Evolutionary conservation across 768 basidiomycete genomes (phyloP).

Genomic region (Asterophora parasitica): DNA sequence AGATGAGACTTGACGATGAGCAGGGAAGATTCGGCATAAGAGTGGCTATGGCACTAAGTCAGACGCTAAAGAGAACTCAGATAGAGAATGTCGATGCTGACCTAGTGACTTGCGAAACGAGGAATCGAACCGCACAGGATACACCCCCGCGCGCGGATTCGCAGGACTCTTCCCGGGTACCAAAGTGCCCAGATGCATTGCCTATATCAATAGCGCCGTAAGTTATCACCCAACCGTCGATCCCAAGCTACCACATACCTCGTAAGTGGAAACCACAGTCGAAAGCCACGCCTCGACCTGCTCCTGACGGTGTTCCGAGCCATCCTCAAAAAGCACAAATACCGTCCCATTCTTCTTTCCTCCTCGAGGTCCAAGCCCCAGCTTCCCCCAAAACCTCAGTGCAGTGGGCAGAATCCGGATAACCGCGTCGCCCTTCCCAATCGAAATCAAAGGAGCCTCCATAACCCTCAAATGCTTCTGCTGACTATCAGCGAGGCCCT

Average conservation of each 20-base stretch:
- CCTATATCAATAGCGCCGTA: constrained; percentile 29
- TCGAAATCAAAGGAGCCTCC: constrained; percentile 50
- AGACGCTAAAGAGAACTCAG: neutral
- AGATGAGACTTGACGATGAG: constrained; percentile 41
- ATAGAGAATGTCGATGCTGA: constrained; percentile 22
- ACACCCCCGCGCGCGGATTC: constrained; percentile 50
- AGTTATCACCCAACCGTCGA: no score
- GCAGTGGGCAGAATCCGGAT: constrained; percentile 70
- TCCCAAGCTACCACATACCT: constrained; percentile 37
- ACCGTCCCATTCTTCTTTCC: constrained; percentile 69
- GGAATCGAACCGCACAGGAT: constrained; percentile 59
- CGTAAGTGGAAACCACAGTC: constrained; percentile 48
- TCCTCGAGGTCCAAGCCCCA: constrained; percentile 64
- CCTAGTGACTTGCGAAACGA: constrained; percentile 66
- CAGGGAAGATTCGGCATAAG: constrained; percentile 42
- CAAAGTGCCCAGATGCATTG: constrained; percentile 57
- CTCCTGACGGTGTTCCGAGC: constrained; percentile 39
- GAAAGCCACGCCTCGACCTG: constrained; percentile 59
- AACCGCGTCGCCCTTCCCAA: constrained; percentile 63
- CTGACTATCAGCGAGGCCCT: neutral
- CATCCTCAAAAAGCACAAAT: constrained; percentile 67
- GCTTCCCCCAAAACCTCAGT: constrained; percentile 81
- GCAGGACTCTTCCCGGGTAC: constrained; percentile 42
- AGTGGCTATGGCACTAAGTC: constrained; percentile 31
- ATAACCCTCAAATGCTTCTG: constrained; percentile 8